phyloP scores from a whole-genome alignment of 108 stramenopile genomes.

The Nitzschia sp. region DNA sequence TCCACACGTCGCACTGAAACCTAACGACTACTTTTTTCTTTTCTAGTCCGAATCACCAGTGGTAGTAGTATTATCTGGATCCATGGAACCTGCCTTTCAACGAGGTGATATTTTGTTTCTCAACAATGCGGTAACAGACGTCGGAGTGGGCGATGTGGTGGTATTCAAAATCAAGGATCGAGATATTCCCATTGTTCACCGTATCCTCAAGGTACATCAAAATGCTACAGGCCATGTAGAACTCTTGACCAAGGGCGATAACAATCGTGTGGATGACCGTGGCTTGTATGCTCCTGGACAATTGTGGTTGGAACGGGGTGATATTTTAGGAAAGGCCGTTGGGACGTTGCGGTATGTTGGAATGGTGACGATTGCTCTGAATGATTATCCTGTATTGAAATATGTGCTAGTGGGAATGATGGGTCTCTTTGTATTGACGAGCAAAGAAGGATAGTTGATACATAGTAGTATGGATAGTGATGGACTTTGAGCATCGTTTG shows the following conservation, averaged over 20 bases:
- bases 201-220: conserved; percentile 96
- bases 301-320: conserved; percentile 96
- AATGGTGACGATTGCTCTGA: conserved; percentile 99
- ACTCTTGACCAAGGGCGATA: conserved; percentile 99
- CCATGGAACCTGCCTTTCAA: conserved; percentile 99
- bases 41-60: conserved; percentile 93
- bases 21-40: neutral
- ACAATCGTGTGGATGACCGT: conserved; percentile 98
- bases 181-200: conserved; percentile 99
- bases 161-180: conserved; percentile 99
- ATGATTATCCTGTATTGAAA: conserved; percentile 98
- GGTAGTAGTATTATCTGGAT: conserved; percentile 96
- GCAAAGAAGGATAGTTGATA: conserved; percentile 86
- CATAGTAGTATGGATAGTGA: neutral
- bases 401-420: conserved; percentile 98
- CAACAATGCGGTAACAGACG: conserved; percentile 92
- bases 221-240: conserved; percentile 79
- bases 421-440: conserved; percentile 98
- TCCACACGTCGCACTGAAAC: neutral
- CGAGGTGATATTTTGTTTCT: conserved; percentile 99
- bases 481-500: no score
- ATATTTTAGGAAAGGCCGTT: conserved; percentile 96
- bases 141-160: conserved; percentile 97
- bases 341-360: conserved; percentile 96
- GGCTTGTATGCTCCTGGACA: conserved; percentile 99